Evolutionary conservation across 257 asterid genomes (phyloP), one percentile per base, ranked within the genome.

Genomic region (Datura wrightii): DNA sequence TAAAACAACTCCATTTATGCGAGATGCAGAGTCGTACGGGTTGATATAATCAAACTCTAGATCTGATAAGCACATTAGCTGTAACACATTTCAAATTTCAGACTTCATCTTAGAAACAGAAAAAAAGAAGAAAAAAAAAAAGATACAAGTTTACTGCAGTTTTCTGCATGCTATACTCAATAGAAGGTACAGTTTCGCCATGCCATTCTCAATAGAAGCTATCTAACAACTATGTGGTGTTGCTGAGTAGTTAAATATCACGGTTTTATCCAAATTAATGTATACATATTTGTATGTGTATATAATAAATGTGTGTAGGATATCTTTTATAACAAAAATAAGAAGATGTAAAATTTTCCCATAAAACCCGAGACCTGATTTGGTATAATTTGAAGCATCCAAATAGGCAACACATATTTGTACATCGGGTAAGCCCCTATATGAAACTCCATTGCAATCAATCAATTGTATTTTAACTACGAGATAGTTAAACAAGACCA

Each of bases 11-110:
- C 65, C 90, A 91, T 96, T 96, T 87, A 96, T 94, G 86, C 97
- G 95, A 82, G 92, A 88, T 16, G 99, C 93, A 2, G 99, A 89
- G 89, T 94, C 99, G 37, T 94, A 96, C 14, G 98, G 98, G 85
- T 96, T 94, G 90, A 94, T 92, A 83, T 93, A 93, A 88, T 96
- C 99, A 55, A 92, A 91, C 89, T 96, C 99, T 69, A 96, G 89
- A 92, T 96, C 99, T 36, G 98, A 93, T 89, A 96, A 91, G 89
- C 99, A 94, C 93, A 96, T 90, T 4, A 96, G 94, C 99, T 96
- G 98, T 92, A 88, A 81, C 18, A 53, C 62, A 83, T 60, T 81
- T 50, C 63, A 10, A 66, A 50, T 67, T 54, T 83, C 79, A 66
- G 80, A 37, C 52, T 52, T 46, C 54, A 67, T 19, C 52, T 50